Base-by-base conservation (phyloP, 2,329 filamentous ascomycete genomes). In the Tricladium varicosporioides region DNA sequence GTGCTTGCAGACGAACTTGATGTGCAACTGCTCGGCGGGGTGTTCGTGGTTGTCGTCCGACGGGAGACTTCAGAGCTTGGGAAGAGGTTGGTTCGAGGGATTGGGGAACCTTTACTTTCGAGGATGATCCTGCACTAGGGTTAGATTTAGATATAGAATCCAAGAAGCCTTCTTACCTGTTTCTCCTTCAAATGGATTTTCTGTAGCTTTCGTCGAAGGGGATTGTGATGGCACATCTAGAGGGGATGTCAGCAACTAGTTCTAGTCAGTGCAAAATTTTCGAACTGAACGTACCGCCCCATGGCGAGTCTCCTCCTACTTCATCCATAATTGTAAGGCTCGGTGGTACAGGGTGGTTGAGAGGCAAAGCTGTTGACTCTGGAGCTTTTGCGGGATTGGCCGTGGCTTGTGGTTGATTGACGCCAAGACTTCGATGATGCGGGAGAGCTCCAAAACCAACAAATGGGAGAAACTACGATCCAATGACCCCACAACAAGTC, bases 1-100 rank as follows among this genome's bases (percentile, higher is more conserved):
- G 87, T 60, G 87, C 87, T 74, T 93, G 86, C 59, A 93, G 86
- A 53, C 85, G 87, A 48, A 89, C 92, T 31, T 88, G 84, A 70
- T 92, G 88, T 58, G 87, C 86, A 64, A 87, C 86, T 68, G 91
- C 77, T 60, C 85, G 83, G 63, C 85, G 84, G 56, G 70, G 70
- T 14, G 67, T 68, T 60, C 73, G 65, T 52, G 66, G 56, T 42
- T 67, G 68, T 57, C 70, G 61, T 51, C 64, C 63, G 50, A 59
- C 56, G n/a, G 67, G 62, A 16, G 68, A 69, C 61, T 69, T 71
- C 33, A 62, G 55, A 33, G 65, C 51, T 57, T 65, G 64, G 33
- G 63, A 48, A 11, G 63, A 58, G 33, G 61, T 58, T 15, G 62
- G 40, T 54, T 63, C 58, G 45, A 62, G 50, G 27, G 61, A 52